Conservation (phyloP, 2,329 filamentous ascomycete genomes). For the Trichoderma aggressivum region DNA sequence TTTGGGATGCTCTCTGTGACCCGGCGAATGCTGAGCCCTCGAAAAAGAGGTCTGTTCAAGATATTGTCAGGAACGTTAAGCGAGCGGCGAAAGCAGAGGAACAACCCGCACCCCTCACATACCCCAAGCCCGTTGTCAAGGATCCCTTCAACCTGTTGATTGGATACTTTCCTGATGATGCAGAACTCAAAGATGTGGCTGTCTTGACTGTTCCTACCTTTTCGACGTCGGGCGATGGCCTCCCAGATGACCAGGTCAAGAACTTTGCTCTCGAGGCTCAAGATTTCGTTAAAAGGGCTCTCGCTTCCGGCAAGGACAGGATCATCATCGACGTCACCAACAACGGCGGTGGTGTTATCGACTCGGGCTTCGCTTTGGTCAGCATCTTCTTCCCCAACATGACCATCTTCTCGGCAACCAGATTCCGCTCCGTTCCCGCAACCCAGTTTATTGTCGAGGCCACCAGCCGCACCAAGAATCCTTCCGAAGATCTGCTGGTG, state of each 20-base stretch:
- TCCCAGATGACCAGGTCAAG: neutral
- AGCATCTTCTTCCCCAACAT: slow-evolving; percentile 34
- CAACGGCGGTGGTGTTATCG: slow-evolving; percentile 56
- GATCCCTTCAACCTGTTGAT: neutral
- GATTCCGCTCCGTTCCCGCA: slow-evolving; percentile 15
- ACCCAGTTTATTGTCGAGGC: neutral
- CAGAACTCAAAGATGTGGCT: neutral
- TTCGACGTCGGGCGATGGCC: neutral
- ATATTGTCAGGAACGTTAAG: neutral
- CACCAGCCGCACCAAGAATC: neutral
- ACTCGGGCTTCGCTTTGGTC: slow-evolving; percentile 48
- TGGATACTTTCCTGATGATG: neutral
- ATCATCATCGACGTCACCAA: slow-evolving; percentile 61
- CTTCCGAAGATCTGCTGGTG: neutral
- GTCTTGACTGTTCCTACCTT: neutral
- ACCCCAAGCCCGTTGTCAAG: neutral
- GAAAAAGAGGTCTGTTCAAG: neutral
- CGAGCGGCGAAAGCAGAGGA: neutral
- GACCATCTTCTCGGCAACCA: slow-evolving; percentile 6
- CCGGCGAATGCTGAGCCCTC: neutral
- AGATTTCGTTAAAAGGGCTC: slow-evolving; percentile 43
- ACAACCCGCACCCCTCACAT: neutral
- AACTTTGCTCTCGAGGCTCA: slow-evolving; percentile 27
- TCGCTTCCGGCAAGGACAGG: slow-evolving; percentile 32
- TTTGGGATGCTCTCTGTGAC: neutral